Evolutionary conservation across 139 green algal species (phyloP), one percentile per base, ranked within the genome.

Genomic region (Limnomonas spitsbergensis): DNA sequence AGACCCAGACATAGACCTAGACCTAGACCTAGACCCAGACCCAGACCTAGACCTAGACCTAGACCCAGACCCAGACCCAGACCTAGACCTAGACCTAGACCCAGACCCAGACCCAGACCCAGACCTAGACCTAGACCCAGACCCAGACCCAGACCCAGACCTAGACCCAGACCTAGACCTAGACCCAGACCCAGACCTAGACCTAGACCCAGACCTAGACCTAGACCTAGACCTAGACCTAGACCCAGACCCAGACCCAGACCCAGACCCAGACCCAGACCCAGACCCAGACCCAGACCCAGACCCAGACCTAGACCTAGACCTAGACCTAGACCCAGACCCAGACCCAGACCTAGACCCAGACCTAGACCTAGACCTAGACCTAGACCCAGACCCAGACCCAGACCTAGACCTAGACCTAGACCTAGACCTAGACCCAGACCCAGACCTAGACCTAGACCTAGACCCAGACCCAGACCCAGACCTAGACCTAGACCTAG

Each of bases 1-100:
- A 75, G 68, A 47, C 68, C 68, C 68, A 75, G 68, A 47, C 68
- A 14, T 34, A 75, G 68, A 47, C 68, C 68, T 34, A 75, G 32
- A 47, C 32, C 31, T 34, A 75, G 68, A 40, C 68, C 31, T 34
- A 75, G 68, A 71, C 61, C 20, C 32, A n/a, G 31, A 40, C 29
- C 4, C 68, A 40, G 9, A 53, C 68, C 34, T n/a, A 47, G 68
- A 36, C n/a, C 32, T 34, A 53, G 68, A 40, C 68, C 34, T 14
- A 26, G 6, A 31, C 24, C 20, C 6, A 26, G 9, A 9, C 34
- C 61, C 47, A 14, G 20, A 27, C 24, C 61, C 61, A 31, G n/a
- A 27, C 24, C 61, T 27, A 71, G 61, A 31, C 61, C 61, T n/a
- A n/a, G n/a, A n/a, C n/a, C n/a, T n/a, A n/a, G n/a, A n/a, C n/a